Evolutionary conservation across 75 land plant genomes (phyloP).

Genomic region (Sequoia sempervirens): DNA sequence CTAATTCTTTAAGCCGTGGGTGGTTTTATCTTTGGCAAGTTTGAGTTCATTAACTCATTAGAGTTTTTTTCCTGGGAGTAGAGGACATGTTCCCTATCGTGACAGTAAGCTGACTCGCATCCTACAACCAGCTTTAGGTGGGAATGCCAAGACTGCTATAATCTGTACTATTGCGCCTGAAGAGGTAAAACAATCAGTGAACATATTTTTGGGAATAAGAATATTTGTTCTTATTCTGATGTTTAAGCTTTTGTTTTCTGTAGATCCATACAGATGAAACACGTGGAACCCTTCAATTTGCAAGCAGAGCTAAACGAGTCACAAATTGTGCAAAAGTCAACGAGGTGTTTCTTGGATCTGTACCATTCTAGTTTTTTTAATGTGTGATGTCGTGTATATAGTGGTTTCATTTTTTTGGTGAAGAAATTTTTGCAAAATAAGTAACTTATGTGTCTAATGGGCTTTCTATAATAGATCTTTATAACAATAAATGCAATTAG

Average conservation of each 20-base stretch:
- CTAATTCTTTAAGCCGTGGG: neutral
- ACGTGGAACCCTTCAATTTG: constrained; percentile 94
- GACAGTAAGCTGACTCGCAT: constrained; percentile 98
- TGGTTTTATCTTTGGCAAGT: neutral
- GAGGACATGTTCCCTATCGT: constrained; percentile 93
- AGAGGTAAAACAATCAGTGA: constrained; percentile 49
- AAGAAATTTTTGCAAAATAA: neutral
- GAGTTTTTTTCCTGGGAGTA: constrained; percentile 22
- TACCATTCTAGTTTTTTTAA: neutral
- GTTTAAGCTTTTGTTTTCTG: neutral
- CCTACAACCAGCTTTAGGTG: constrained; percentile 95
- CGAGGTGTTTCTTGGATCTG: constrained; percentile 48
- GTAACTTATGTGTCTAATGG: neutral
- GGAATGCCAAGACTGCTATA: constrained; percentile 98
- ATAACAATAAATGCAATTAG: neutral
- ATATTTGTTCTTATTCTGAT: neutral
- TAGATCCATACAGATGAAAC: constrained; percentile 96
- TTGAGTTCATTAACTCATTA: neutral
- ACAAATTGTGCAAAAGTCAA: constrained; percentile 98
- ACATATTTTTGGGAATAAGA: neutral
- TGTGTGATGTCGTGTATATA: neutral
- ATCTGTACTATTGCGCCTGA: constrained; percentile 99
- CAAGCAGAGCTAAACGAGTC: constrained; percentile 93
- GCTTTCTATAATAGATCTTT: neutral
- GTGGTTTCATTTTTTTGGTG: neutral